These are phyloP conservation scores for Ophiosphaerella narmari DNA, from an alignment of 2,329 filamentous ascomycete genomes.

Conservation along the genomic window DNA sequence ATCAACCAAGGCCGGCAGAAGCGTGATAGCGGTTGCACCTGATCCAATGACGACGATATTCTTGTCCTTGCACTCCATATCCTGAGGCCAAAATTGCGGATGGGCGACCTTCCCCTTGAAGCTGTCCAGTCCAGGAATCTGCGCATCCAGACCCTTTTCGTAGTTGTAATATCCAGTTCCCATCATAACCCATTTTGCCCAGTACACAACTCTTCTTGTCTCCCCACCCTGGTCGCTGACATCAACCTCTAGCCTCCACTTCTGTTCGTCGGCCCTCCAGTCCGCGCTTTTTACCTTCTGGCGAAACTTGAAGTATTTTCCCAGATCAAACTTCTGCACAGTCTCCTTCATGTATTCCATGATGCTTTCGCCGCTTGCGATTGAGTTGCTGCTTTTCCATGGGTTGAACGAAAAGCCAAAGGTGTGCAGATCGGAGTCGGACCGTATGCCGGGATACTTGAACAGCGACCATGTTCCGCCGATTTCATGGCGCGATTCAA, in stretches of 20 bases:
- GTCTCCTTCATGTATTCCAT: conserved; percentile 51
- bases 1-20: conserved; percentile 71
- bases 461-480: conserved; percentile 83
- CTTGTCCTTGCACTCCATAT: conserved; percentile 68
- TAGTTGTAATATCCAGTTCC: conserved; percentile 78
- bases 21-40: conserved; percentile 78
- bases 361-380: conserved; percentile 53
- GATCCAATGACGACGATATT: conserved; percentile 74
- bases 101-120: conserved; percentile 69
- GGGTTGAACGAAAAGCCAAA: conserved; percentile 70
- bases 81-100: conserved; percentile 77
- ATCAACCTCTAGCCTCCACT: conserved; percentile 47
- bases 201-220: conserved; percentile 42
- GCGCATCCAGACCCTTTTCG: conserved; percentile 61
- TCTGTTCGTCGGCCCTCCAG: conserved; percentile 55
- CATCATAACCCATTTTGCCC: conserved; percentile 59
- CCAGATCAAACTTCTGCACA: conserved; percentile 51
- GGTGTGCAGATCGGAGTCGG: conserved; percentile 56
- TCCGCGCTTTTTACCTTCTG: conserved; percentile 49
- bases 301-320: conserved; percentile 51
- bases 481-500: conserved; percentile 68
- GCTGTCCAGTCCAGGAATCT: conserved; percentile 68
- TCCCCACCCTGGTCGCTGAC: conserved; percentile 23
- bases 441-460: conserved; percentile 71
- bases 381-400: conserved; percentile 60